Base-by-base conservation (phyloP, 78 protist species). In the Bodo saltans region DNA sequence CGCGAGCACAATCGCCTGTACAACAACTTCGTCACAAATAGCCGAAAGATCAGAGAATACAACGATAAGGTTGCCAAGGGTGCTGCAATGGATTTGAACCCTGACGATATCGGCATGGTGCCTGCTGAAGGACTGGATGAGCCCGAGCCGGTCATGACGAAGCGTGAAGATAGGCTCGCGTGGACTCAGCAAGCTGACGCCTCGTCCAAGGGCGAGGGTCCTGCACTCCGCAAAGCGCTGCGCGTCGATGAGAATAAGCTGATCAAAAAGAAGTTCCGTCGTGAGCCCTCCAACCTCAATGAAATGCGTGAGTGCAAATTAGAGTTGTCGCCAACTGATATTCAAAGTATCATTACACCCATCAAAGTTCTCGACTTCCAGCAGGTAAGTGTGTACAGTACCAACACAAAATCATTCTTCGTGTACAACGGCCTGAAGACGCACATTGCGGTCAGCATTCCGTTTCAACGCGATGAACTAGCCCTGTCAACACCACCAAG, bases 361-460 rank as follows among this genome's bases (percentile, higher is more conserved):
- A 85, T 85, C 21, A 68, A 42, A 68, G 68, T 74, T 53, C 0
- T 88, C 71, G 88, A 88, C 74, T 88, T 88, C 33, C 88, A 88
- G 35, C 70, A 0, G 53, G 70, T 88, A 40, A 41, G 76, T 40
- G 91, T 83, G 47, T 70, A 28, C 74, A 40, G 86, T 4, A 21
- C 35, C 28, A 60, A 42, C 29, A 3, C 70, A 8, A 70, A 72
- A 53, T 21, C 69, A 28, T 85, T 88, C 86, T 41, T 0, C 70
- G 68, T 88, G 21, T 2, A 1, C 37, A 88, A 84, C 70, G 47
- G 35, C 47, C 79, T 88, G 74, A 26, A 1, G 30, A 29, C 73
- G 32, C 27, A 23, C 70, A 38, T 88, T 28, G 40, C 38, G 52
- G 88, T 84, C 8, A 0, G 35, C 3, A 32, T 87, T 72, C 80